Base-by-base conservation (phyloP, 2,329 filamentous ascomycete species). In the Paramyrothecium sp. region DNA sequence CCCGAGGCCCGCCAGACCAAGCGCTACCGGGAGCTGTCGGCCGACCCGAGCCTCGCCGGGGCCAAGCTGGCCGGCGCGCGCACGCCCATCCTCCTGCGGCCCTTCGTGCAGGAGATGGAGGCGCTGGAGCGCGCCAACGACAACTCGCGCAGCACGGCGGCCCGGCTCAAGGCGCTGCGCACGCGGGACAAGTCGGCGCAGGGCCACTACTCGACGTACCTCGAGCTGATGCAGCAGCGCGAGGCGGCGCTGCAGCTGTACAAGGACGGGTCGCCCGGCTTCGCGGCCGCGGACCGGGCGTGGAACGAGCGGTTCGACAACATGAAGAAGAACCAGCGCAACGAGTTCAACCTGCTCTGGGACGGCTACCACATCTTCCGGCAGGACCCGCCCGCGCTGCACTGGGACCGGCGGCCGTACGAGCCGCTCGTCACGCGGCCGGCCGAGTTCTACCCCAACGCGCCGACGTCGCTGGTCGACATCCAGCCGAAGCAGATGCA, bases 391-490 rank as follows among this genome's bases (percentile, higher is more conserved):
- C 82, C 85, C 0, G 64, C 80, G 1, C 71, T 94, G 3, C 65
- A 78, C 23, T 93, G 88, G 85, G 91, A 96, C 70, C 80, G 82
- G 2, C 86, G 92, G 17, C 74, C 78, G 2, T 86, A 85, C 65
- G 91, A 96, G 65, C 89, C 91, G 0, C 76, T 97, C 17, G 71
- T 76, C 22, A 81, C 84, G 3, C 59, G 76, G 4, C 54, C 72
- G 0, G 66, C 81, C 1, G 92, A 96, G 62, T 88, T 91, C 65
- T 91, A 81, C 69, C 91, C 91, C 1, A 76, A 81, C 22, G 71
- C 78, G 10, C 74, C 78, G 7, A 76, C 85, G 56, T 73, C 77
- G 12, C 81, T 94, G 3, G 69, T 92, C 17, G 89, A 92, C 69
- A 76, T 91, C 58, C 83, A 87, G 61, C 89, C 90, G 3, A 80